Base-by-base conservation (phyloP, 108 stramenopile species). In the Nitzschia sp. region DNA sequence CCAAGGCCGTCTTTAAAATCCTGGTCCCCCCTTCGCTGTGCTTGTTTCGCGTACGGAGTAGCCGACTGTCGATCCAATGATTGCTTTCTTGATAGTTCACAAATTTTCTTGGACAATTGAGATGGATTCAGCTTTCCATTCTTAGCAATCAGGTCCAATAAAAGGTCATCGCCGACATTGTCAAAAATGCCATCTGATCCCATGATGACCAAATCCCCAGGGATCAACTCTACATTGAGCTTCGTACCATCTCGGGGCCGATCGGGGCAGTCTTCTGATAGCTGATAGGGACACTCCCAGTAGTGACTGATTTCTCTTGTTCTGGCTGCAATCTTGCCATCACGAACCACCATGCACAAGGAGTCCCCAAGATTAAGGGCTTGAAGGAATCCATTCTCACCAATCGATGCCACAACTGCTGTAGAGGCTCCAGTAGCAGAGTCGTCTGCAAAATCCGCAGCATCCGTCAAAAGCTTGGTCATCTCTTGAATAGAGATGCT, bases 131-230 rank as follows among this genome's bases (percentile, higher is more conserved):
- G 55, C 13, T 71, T 63, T 1, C 48, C 44, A 34, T 53, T 57
- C 36, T 63, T 48, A 32, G 73, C 71, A 33, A 79, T 54, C 15
- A 74, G 63, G 4, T 69, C 76, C 30, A 78, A 38, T 29, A 94
- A 63, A 26, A 73, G 75, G 21, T 76, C 79, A 54, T 85, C 88
- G 29, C 60, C 64, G 21, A 95, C 62, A 65, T 95, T 95, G 63
- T 95, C 93, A 77, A 95, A 95, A n/a, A 95, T 75, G 2, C 93
- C 93, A 68, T 95, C 93, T 23, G 86, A 85, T 44, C 85, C 92
- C 53, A 82, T 82, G 25, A 95, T 68, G 15, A 95, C 73, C 19
- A 89, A 48, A 63, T 95, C 93, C 19, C 91, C 93, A 3, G 76
- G 75, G 4, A 80, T 65, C 68, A 95, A 65, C 58, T 85, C 79